Percentiles rank a stretch among this genome's conserved stretches.
These are phyloP conservation scores for Fraxinus excelsior DNA, from an alignment of 257 asterid genomes.

Conservation along the genomic window DNA sequence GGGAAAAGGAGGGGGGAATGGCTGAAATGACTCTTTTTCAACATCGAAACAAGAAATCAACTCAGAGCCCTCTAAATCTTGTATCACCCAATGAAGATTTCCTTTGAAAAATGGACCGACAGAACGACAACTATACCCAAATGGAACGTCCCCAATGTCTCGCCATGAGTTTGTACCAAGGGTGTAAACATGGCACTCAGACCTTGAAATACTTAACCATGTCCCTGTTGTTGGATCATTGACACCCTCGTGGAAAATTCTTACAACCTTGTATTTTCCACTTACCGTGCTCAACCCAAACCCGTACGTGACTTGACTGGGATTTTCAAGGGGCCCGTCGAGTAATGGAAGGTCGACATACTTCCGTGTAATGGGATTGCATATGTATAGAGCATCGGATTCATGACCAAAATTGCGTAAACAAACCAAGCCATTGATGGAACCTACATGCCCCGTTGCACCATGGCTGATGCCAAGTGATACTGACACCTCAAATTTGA, in stretches of 20 bases:
- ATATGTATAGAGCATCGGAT: constrained; percentile 18
- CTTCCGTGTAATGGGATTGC: constrained; percentile 47
- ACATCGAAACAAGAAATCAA: constrained; percentile 40
- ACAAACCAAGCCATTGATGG: constrained; percentile 30
- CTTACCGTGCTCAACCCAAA: constrained; percentile 39
- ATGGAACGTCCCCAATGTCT: background rate
- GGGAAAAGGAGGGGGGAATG: constrained; percentile 24
- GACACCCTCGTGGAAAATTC: constrained; percentile 14
- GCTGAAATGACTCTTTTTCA: constrained; percentile 32
- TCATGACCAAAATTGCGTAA: constrained; percentile 1
- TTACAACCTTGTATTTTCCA: constrained; percentile 32
- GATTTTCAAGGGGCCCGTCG: background rate
- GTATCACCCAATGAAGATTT: constrained; percentile 43
- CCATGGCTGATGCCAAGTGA: background rate
- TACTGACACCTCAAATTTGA: background rate
- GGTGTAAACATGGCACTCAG: constrained; percentile 39
- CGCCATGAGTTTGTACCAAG: constrained; percentile 49
- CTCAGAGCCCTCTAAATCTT: constrained; percentile 5
- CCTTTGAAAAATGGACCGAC: constrained; percentile 34
- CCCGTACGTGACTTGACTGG: constrained; percentile 29
- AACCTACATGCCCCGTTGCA: constrained; percentile 8
- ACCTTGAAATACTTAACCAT: constrained; percentile 9
- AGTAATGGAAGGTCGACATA: constrained; percentile 26
- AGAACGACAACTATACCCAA: background rate
- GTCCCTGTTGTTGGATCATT: background rate